These are phyloP conservation scores for Botryosphaeria dothidea DNA, from an alignment of 2,329 filamentous ascomycete species.

Conservation along the genomic window DNA sequence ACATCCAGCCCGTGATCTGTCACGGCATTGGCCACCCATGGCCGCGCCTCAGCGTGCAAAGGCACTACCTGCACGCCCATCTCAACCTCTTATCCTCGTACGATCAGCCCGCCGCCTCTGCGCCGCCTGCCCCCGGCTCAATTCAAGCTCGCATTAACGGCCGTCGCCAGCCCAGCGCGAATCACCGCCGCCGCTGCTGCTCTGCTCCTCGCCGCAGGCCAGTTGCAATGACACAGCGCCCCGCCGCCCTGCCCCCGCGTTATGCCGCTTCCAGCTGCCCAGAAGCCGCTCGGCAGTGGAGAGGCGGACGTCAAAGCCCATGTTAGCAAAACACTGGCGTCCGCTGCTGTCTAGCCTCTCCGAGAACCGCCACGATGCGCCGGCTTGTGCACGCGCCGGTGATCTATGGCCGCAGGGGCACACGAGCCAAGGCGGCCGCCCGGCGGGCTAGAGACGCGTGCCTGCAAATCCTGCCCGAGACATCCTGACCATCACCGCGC, in stretches of 20 bases:
- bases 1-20: background rate
- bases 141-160: background rate
- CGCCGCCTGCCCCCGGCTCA: background rate
- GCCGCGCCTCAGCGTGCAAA: background rate
- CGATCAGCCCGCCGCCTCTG: constrained; percentile 3
- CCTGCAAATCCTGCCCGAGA: constrained; percentile 16
- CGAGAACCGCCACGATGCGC: background rate
- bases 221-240: background rate
- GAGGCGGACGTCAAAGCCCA: background rate
- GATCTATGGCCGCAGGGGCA: constrained; percentile 6
- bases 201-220: background rate
- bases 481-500: constrained; percentile 10
- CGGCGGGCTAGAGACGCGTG: constrained; percentile 8
- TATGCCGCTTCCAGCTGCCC: background rate
- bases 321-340: constrained; percentile 9
- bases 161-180: background rate
- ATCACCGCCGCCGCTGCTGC: background rate
- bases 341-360: constrained; percentile 2
- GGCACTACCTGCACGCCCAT: background rate
- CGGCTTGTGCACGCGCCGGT: constrained; percentile 4
- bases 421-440: background rate
- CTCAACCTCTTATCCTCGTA: background rate
- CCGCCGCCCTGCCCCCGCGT: background rate
- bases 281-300: constrained; percentile 1
- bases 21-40: constrained; percentile 10